Evolutionary conservation across 2,329 filamentous ascomycete species (phyloP), one percentile per base, ranked within the genome.

Genomic region (Didymellaceae sp.): DNA sequence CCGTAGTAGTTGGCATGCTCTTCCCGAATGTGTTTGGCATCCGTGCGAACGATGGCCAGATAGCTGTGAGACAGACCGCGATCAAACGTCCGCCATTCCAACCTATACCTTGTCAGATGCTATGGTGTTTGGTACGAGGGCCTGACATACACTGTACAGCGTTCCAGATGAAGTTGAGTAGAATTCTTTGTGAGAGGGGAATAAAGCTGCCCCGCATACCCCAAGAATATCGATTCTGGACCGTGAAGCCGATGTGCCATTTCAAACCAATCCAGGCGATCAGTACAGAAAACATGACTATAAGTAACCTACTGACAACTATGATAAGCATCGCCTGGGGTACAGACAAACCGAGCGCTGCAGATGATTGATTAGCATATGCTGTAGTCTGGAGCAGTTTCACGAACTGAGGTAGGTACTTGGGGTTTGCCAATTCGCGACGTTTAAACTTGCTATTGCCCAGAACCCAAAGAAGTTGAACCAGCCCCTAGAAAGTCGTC

Each of bases 161-260:
- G 28, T 74, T 77, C 78, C 78, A 81, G 34, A 81, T 78, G 45
- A 81, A 80, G 57, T 80, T 80, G 7, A 81, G 68, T 39, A 81
- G 39, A 14, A 78, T 74, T 2, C 79, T 73, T 58, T 80, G 77
- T 6, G 76, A 52, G 13, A 80, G 63, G 0, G 78, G 77, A 24
- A 81, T 77, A 43, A 80, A 81, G 35, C 75, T 77, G 1, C 73
- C 78, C 22, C 75, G 69, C 63, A 80, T 61, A 3, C 79, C 79
- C 78, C 79, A 81, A 6, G 75, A 77, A 54, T 73, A 80, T 5
- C 79, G 71, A 54, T 78, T 80, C 58, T 80, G 78, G 11, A 80
- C 67, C 0, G 78, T 80, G 57, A 80, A 71, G 13, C 79, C 78
- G 47, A 81, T 76, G 56, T 81, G 79, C 78, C 78, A 81, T 30